Evolutionary conservation across 148 eudicot species (phyloP), one percentile per base, ranked within the genome.

Genomic region (Rhododendron molle): DNA sequence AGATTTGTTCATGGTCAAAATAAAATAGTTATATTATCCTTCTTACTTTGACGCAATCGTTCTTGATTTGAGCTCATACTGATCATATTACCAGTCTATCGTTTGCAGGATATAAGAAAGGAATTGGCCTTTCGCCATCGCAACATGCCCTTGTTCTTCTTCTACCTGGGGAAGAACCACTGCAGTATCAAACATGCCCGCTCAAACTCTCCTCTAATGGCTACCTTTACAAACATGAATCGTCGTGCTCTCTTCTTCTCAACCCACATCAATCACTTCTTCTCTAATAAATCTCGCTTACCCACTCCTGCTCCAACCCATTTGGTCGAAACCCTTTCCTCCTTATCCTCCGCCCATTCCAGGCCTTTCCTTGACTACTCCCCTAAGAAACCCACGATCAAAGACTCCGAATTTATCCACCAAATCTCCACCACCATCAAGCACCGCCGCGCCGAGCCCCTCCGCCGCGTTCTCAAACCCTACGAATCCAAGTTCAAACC

Each of bases 301-400:
- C 28, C 40, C 38, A 34, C 46, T 16, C 0, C 44, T 73, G 20
- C 78, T 36, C 4, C 34, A 82, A 86, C 86, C 76, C 72, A 15
- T 87, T 52, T 83, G 54, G 74, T 83, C 30, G 86, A 80, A 69
- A 92, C 80, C 40, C 60, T 80, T 9, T 90, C 90, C 58, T 34
- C 93, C 56, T 81, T 87, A 23, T 86, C 90, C 76, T 91, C 91
- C 60, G 81, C 90, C 56, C 86, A 65, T 82, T 32, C 85, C 46
- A 89, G 99, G 83, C 94, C 93, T 12, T 95, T 95, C 81, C 99
- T 95, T 16, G 93, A 89, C 91, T 96, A 91, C 88, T 94, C 95
- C 62, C 95, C 96, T 0, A 95, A 87, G 85, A 95, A 90, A 81
- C 97, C 95, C 65, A 88, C 90, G 32, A 85, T 91, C 38, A 83